Percentiles rank a stretch among this genome's conserved stretches.
These are phyloP conservation scores for Cladorrhinum sp. DNA, from an alignment of 2,329 filamentous ascomycete species.

Conservation along the genomic window DNA sequence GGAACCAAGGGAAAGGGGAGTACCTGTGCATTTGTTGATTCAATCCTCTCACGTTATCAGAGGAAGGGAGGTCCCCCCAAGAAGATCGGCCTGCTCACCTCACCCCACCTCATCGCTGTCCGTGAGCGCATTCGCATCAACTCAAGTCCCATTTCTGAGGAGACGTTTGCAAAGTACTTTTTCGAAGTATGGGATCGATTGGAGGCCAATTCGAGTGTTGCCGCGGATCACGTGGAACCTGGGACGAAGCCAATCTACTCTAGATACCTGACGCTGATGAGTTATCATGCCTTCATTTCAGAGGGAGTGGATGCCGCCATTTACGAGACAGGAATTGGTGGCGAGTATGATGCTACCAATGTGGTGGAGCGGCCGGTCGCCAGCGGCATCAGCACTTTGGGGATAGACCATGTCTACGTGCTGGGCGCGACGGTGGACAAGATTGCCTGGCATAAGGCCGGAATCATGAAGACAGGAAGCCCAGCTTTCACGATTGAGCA, in stretches of 20 bases:
- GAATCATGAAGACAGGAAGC: slow-evolving; percentile 61
- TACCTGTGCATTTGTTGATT: slow-evolving; percentile 65
- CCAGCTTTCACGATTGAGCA: slow-evolving; percentile 59
- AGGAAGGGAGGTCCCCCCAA: slow-evolving; percentile 33
- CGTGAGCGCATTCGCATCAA: slow-evolving; percentile 66
- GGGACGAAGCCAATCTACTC: slow-evolving; percentile 54
- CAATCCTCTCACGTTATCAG: slow-evolving; percentile 56
- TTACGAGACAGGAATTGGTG: slow-evolving; percentile 65
- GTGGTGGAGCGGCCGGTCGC: slow-evolving; percentile 56
- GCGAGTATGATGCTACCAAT: slow-evolving; percentile 68
- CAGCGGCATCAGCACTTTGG: slow-evolving; percentile 59
- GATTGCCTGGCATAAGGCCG: slow-evolving; percentile 73
- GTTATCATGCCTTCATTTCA: slow-evolving; percentile 62
- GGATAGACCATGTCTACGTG: slow-evolving; percentile 64
- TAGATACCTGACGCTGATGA: slow-evolving; percentile 62
- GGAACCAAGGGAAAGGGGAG: slow-evolving; percentile 77
- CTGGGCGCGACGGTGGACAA: slow-evolving; percentile 61
- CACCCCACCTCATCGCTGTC: slow-evolving; percentile 65
- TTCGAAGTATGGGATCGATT: slow-evolving; percentile 65
- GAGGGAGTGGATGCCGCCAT: slow-evolving; percentile 62
- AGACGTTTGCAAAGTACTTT: slow-evolving; percentile 61
- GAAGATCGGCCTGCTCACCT: slow-evolving; percentile 64
- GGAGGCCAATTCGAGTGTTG: slow-evolving; percentile 34
- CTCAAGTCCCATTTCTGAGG: slow-evolving; percentile 54
- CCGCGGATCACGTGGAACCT: slow-evolving; percentile 31